Base-by-base conservation (phyloP, 768 basidiomycete genomes). In the Lactarius indigo region DNA sequence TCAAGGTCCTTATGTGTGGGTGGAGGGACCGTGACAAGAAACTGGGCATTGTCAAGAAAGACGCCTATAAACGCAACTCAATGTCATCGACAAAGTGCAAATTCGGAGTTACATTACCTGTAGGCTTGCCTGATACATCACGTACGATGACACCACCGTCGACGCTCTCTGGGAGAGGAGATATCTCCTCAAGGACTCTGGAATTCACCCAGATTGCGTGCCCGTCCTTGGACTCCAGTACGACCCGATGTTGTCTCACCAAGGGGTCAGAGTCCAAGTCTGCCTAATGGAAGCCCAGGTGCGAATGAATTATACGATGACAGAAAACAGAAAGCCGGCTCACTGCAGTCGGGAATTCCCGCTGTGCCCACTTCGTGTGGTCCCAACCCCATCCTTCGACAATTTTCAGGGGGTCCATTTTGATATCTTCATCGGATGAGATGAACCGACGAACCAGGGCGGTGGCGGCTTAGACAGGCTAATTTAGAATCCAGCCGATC, bases 311-410 rank as follows among this genome's bases (percentile, higher is more conserved):
- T 55, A 61, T 23, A 41, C 47, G 12, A 18, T 35, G 12, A 54
- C 57, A 54, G 30, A 23, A 50, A 33, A 35, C 35, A 33, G 23
- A 58, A 20, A 17, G 23, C n/a, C 28, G 26, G 79, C 84, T 64
- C 72, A 92, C 92, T 65, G 87, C 83, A 54, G 83, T 85, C 8
- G 92, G 92, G 82, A 88, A 93, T 26, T 78, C 77, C 35, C 79
- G 75, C 23, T 74, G 74, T 9, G 82, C 78, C 90, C 90, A 91
- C 61, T 82, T 77, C 1, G 92, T 96, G 76, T 96, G 95, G 75
- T 96, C 92, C 94, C 95, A 96, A 1, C 94, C 95, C 74, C 90
- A 86, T 2, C 93, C 93, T 63, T 87, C 83, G 18, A 96, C 82
- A 75, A 87, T 87, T 69, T 81, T 83, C 26, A 83, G 79, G 17